A percentile compares a stretch with the other conserved stretches of the same genome.
phyloP scores from a whole-genome alignment of 805 yeast genomes.

The Saccharomyces jurei region DNA sequence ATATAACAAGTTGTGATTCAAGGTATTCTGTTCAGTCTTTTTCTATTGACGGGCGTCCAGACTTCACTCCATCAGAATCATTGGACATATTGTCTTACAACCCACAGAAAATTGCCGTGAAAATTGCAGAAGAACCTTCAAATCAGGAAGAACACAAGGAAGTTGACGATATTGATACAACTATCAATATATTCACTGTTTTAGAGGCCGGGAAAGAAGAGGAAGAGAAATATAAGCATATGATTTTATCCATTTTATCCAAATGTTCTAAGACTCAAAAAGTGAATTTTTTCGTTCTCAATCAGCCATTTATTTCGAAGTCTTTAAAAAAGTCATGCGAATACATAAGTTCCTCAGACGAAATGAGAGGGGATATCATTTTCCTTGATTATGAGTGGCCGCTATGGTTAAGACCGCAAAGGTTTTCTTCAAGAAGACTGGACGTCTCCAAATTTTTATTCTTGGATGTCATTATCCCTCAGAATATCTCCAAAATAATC shows the following conservation, averaged over 20 bases:
- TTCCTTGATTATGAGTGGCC: constrained; percentile 91
- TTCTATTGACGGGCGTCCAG: constrained; percentile 20
- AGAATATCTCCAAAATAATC: constrained; percentile 60
- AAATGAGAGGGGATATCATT: constrained; percentile 32
- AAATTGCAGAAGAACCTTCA: neutral
- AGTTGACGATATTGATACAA: neutral
- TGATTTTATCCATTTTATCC: constrained; percentile 10
- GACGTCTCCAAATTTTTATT: constrained; percentile 88
- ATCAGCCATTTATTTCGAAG: constrained; percentile 44
- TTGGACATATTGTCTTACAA: constrained; percentile 12
- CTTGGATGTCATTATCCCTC: constrained; percentile 82
- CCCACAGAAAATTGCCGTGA: constrained; percentile 18
- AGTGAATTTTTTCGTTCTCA: constrained; percentile 81
- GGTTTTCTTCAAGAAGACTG: constrained; percentile 67
- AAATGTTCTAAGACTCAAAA: neutral
- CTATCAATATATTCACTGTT: constrained; percentile 18
- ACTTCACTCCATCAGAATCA: constrained; percentile 11
- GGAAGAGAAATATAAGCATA: constrained; percentile 10
- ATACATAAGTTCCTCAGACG: constrained; percentile 5
- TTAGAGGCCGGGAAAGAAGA: constrained; percentile 9
- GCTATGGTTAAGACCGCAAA: constrained; percentile 70
- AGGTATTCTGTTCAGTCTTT: constrained; percentile 17
- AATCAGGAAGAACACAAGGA: neutral
- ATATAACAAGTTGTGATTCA: constrained; percentile 16
- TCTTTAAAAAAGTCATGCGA: constrained; percentile 53